phyloP scores from a whole-genome alignment of 2,329 filamentous ascomycete species.

The Aspergillus brunneoviolaceus region DNA sequence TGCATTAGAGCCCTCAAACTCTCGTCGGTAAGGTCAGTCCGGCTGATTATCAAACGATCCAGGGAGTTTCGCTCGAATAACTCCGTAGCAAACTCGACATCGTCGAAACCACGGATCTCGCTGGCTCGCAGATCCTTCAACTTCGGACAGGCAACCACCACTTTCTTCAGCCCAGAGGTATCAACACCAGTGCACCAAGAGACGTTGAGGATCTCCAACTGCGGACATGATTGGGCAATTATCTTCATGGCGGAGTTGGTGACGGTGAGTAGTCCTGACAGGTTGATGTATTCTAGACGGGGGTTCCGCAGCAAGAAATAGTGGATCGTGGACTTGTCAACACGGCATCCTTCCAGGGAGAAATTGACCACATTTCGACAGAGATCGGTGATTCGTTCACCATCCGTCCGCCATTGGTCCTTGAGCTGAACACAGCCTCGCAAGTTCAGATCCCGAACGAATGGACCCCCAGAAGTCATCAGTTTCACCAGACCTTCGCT shows the following conservation, averaged over 20 bases:
- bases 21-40: conserved; percentile 73
- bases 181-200: conserved; percentile 92
- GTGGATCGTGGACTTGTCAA: conserved; percentile 74
- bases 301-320: conserved; percentile 77
- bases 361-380: conserved; percentile 86
- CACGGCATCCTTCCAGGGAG: conserved; percentile 84
- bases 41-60: conserved; percentile 76
- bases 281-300: conserved; percentile 77
- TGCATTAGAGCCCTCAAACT: conserved; percentile 72
- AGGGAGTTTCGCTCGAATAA: conserved; percentile 80
- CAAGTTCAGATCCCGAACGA: conserved; percentile 86
- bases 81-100: conserved; percentile 67
- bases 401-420: conserved; percentile 73
- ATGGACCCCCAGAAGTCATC: conserved; percentile 80
- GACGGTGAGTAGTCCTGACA: conserved; percentile 73
- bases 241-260: conserved; percentile 85
- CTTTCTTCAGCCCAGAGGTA: conserved; percentile 68
- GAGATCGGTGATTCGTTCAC: conserved; percentile 67
- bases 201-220: conserved; percentile 81
- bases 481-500: conserved; percentile 81
- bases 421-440: conserved; percentile 87
- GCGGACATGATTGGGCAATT: conserved; percentile 75
- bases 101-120: conserved; percentile 77
- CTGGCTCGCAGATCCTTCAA: conserved; percentile 79
- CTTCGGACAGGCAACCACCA: conserved; percentile 70